Percentiles rank a stretch among this genome's conserved stretches.
Evolutionary conservation across 805 yeast genomes (phyloP).

Genomic region (Yamadazyma olivae): DNA sequence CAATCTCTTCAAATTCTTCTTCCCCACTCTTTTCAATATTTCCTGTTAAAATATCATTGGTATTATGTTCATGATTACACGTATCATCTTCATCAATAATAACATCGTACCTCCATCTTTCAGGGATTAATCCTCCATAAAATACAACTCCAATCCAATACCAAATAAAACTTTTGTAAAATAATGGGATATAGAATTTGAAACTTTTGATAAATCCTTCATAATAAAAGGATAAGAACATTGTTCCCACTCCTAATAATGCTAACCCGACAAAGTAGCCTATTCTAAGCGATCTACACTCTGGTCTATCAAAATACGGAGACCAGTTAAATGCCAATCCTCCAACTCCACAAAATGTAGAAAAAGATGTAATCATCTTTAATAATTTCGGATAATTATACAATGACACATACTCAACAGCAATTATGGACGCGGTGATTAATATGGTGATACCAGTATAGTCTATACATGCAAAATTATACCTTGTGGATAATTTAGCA

Average conservation of each 20-base stretch:
- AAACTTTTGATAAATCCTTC: constrained; percentile 56
- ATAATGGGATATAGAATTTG: constrained; percentile 60
- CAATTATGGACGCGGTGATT: constrained; percentile 83
- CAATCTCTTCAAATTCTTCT: constrained; percentile 34
- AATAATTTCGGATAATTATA: constrained; percentile 54
- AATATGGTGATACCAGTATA: constrained; percentile 91
- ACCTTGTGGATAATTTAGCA: constrained; percentile 57
- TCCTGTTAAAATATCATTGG: constrained; percentile 31
- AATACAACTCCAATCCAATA: constrained; percentile 81
- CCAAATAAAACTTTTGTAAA: constrained; percentile 66
- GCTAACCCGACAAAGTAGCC: constrained; percentile 79
- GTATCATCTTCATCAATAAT: constrained; percentile 43
- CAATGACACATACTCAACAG: constrained; percentile 80
- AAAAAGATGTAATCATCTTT: constrained; percentile 52
- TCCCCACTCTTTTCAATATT: constrained; percentile 34
- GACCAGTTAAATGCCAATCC: constrained; percentile 89
- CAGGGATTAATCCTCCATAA: constrained; percentile 87
- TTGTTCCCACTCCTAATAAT: constrained; percentile 67
- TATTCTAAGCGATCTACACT: constrained; percentile 75
- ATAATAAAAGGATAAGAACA: constrained; percentile 49
- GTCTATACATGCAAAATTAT: constrained; percentile 87
- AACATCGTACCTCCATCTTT: constrained; percentile 76
- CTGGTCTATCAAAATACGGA: constrained; percentile 87
- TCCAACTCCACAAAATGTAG: constrained; percentile 61
- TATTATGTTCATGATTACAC: constrained; percentile 20